Conservation (phyloP, 2,329 filamentous ascomycete genomes). For the Phaeosphaeria sp. region DNA sequence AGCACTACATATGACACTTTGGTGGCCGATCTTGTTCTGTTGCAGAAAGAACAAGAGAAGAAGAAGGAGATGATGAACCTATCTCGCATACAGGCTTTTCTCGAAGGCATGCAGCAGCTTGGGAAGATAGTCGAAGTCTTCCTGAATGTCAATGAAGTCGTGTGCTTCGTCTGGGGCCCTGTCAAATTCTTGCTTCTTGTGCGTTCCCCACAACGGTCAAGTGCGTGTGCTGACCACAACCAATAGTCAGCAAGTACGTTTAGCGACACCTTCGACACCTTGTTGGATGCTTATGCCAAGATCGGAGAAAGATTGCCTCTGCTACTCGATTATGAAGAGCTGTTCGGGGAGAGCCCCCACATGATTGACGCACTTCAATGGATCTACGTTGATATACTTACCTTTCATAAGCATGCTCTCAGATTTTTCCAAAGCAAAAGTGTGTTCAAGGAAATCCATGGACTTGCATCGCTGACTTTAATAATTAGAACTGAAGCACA, state of each 20-base stretch:
- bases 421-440: constrained; percentile 30
- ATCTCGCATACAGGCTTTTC: constrained; percentile 15
- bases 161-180: constrained; percentile 48
- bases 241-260: constrained; percentile 39
- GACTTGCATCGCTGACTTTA: background rate
- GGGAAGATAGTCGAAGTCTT: constrained; percentile 47
- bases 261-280: constrained; percentile 43
- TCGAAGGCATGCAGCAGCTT: constrained; percentile 48
- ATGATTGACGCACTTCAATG: constrained; percentile 42
- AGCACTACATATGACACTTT: constrained; percentile 23
- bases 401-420: constrained; percentile 48
- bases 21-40: constrained; percentile 12
- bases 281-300: constrained; percentile 49
- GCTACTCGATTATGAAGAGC: constrained; percentile 38
- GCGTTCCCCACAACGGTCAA: background rate
- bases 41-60: constrained; percentile 12
- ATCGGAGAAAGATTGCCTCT: constrained; percentile 51
- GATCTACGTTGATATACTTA: constrained; percentile 50
- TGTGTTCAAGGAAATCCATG: constrained; percentile 16
- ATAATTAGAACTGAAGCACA: constrained; percentile 22
- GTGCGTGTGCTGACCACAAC: constrained; percentile 1
- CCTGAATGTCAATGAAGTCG: constrained; percentile 36
- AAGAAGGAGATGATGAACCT: constrained; percentile 8
- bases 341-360: constrained; percentile 37
- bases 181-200: constrained; percentile 48